Percentiles rank a stretch among this genome's conserved stretches.
These are phyloP conservation scores for Aureobasidium sp. DNA, from an alignment of 2,329 filamentous ascomycete genomes.

Conservation along the genomic window DNA sequence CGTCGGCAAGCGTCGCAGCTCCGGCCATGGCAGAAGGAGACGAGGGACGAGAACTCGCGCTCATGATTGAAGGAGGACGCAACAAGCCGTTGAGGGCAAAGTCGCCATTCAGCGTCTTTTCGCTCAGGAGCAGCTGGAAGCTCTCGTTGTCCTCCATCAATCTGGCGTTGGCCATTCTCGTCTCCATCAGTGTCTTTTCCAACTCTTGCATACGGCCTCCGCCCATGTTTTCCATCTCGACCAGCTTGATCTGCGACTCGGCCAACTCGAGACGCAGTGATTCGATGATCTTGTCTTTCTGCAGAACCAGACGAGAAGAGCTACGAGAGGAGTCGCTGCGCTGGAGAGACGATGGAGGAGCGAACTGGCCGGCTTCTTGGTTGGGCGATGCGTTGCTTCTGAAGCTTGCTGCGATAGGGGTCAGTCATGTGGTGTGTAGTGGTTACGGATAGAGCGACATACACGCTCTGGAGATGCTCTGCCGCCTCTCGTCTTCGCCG, in stretches of 20 bases:
- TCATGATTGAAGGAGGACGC: slow-evolving; percentile 38
- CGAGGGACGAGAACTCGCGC: slow-evolving; percentile 15
- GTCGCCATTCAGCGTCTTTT: slow-evolving; percentile 92
- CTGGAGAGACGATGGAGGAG: slow-evolving; percentile 72
- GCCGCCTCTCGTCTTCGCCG: slow-evolving; percentile 42
- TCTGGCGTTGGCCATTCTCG: slow-evolving; percentile 88
- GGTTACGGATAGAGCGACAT: neutral
- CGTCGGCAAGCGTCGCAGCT: slow-evolving; percentile 71
- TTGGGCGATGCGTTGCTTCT: slow-evolving; percentile 49
- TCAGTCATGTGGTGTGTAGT: slow-evolving; percentile 17
- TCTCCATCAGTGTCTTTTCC: slow-evolving; percentile 83
- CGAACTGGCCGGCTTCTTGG: slow-evolving; percentile 70
- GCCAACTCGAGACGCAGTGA: slow-evolving; percentile 84
- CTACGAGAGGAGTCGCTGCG: slow-evolving; percentile 67
- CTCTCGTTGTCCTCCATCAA: slow-evolving; percentile 98
- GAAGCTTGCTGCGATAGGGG: slow-evolving; percentile 28
- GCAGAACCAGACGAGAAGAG: slow-evolving; percentile 79
- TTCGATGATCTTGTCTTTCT: slow-evolving; percentile 96
- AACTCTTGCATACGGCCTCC: slow-evolving; percentile 80
- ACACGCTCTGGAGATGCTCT: slow-evolving; percentile 36
- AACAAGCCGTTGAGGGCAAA: slow-evolving; percentile 76
- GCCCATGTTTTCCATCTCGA: slow-evolving; percentile 88
- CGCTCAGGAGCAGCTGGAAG: slow-evolving; percentile 87
- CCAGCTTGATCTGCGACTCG: slow-evolving; percentile 88
- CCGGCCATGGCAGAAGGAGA: slow-evolving; percentile 28